Conservation (phyloP, 805 yeast genomes). For the Starmerella davenportii region DNA sequence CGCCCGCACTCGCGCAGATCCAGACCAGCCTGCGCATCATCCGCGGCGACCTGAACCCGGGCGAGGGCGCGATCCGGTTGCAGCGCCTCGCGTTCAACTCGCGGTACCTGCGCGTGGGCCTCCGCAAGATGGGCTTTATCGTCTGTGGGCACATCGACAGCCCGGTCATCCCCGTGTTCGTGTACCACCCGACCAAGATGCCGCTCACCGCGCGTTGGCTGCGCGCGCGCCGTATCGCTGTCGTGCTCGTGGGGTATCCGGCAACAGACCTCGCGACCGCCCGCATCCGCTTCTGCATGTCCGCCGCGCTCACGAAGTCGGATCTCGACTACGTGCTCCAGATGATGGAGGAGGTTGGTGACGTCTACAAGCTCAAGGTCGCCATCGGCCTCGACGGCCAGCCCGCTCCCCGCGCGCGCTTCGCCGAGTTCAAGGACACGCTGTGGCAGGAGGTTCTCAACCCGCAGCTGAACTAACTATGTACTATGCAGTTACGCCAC, state of each 20-base stretch:
- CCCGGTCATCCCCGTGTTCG: slow-evolving; percentile 79
- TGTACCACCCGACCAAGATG: slow-evolving; percentile 87
- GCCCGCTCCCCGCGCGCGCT: slow-evolving; percentile 14
- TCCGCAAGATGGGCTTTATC: slow-evolving; percentile 82
- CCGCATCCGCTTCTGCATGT: slow-evolving; percentile 82
- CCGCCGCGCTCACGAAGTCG: slow-evolving; percentile 79
- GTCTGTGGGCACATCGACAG: slow-evolving; percentile 91
- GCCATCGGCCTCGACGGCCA: slow-evolving; percentile 12
- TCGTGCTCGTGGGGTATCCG: slow-evolving; percentile 93
- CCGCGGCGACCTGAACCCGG: slow-evolving; percentile 67
- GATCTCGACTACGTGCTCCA: slow-evolving; percentile 47
- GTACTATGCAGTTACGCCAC: no score
- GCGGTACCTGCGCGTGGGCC: slow-evolving; percentile 75
- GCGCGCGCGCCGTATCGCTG: slow-evolving; percentile 66
- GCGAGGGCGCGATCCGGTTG: slow-evolving; percentile 82
- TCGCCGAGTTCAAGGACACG: slow-evolving; percentile 18
- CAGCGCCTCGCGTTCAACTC: slow-evolving; percentile 92
- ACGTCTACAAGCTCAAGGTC: slow-evolving; percentile 13
- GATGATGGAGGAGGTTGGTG: slow-evolving; percentile 15
- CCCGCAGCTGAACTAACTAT: slow-evolving; percentile 10
- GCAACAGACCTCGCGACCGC: slow-evolving; percentile 86
- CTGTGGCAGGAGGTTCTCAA: slow-evolving; percentile 20
- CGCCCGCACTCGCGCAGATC: slow-evolving; percentile 81
- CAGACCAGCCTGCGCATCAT: slow-evolving; percentile 61
- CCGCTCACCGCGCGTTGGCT: slow-evolving; percentile 76